Base-by-base conservation (phyloP, 495 filamentous ascomycete species). In the Penicillium taxi region DNA sequence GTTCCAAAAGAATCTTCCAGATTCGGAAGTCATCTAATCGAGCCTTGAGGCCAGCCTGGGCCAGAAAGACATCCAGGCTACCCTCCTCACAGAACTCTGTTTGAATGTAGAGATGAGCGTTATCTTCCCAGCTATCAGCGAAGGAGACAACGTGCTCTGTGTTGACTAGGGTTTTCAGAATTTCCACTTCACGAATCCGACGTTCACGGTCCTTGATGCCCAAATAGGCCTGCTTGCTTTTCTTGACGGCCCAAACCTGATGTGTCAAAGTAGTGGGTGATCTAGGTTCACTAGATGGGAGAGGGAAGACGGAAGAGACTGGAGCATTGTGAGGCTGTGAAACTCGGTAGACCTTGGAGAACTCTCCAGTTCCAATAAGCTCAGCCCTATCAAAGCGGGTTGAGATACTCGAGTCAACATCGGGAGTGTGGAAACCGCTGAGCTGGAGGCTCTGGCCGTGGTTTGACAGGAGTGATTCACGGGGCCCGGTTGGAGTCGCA, bases 51-150 rank as follows among this genome's bases (percentile, higher is more conserved):
- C 91, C 91, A 41, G 84, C 78, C 35, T 81, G 71, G 7, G 73
- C 66, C 8, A 96, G 73, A 55, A 96, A 96, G 1, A 76, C 61
- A 54, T 91, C 83, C 31, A 98, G 62, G 42, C 84, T 93, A 6
- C 91, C 91, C 52, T 93, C 84, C 51, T 93, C 85, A 53, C 90
- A 96, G 52, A 75, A 98, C 45, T 96, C 93, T 0, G 90, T 96
- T 63, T 95, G 89, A 42, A 98, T 96, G 58, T 94, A 98, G 4
- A 98, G 76, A 44, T 86, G 78, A 25, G 67, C 64, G 36, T 80
- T 74, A 22, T 81, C 70, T 54, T 96, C 91, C 91, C 91, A 98
- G 53, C 74, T 78, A 42, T 89, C 77, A 26, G 86, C 62, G 35
- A 89, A 79, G 33, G 82, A 75, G 9, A 98, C 66, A 23, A 94